Percentiles rank a stretch among this genome's conserved stretches.
These are phyloP conservation scores for Taphrina populina DNA, from an alignment of 1,139 yeast species.

Conservation along the genomic window DNA sequence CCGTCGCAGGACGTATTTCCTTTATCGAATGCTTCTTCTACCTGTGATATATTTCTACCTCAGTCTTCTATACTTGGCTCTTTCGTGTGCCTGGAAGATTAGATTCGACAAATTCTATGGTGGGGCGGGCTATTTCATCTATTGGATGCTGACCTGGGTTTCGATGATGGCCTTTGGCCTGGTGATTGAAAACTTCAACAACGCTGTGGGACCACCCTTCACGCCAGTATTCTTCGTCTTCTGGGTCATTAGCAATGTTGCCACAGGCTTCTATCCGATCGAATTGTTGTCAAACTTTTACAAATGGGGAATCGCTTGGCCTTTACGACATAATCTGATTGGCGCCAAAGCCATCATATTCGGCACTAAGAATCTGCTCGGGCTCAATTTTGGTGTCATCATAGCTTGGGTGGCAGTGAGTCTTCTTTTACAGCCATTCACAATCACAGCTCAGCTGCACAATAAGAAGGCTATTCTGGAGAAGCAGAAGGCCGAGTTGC, in stretches of 20 bases:
- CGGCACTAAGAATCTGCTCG: constrained; percentile 57
- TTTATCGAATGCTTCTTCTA: constrained; percentile 54
- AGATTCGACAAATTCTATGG: constrained; percentile 58
- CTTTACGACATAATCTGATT: constrained; percentile 61
- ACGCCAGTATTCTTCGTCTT: constrained; percentile 64
- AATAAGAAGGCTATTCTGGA: constrained; percentile 23
- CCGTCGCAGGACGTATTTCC: constrained; percentile 51
- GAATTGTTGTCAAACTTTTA: constrained; percentile 56
- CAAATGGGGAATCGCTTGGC: constrained; percentile 65
- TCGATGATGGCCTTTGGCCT: constrained; percentile 64
- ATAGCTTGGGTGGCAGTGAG: constrained; percentile 60
- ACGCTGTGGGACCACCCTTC: constrained; percentile 54
- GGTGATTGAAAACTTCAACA: constrained; percentile 59
- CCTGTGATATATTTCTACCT: constrained; percentile 52
- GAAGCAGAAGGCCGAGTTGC: constrained; percentile 7
- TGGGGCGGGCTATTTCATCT: constrained; percentile 60
- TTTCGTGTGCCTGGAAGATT: constrained; percentile 61
- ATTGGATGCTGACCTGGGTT: constrained; percentile 62
- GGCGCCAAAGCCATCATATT: constrained; percentile 59
- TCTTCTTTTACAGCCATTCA: constrained; percentile 51
- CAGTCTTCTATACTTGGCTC: constrained; percentile 57
- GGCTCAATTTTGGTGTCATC: constrained; percentile 59
- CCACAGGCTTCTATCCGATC: constrained; percentile 63
- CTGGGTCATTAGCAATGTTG: constrained; percentile 56
- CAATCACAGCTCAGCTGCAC: constrained; percentile 43